Evolutionary conservation across 2,329 filamentous ascomycete species (phyloP), one percentile per base, ranked within the genome.

Genomic region (Aspergillus transmontanensis): DNA sequence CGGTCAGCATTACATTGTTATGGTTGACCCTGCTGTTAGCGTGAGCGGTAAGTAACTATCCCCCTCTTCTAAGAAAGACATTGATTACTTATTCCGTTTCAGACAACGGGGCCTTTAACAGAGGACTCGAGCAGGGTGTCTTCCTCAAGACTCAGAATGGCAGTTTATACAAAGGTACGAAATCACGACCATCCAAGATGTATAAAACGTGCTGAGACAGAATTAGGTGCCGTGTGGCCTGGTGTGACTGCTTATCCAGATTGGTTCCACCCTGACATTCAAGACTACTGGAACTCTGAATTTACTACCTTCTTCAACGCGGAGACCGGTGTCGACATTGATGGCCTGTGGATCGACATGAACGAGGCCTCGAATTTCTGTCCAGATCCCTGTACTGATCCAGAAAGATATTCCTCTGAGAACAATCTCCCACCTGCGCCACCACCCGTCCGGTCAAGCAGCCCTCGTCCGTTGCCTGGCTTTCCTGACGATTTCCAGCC

Each of bases 341-440:
- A 94, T 65, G 91, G 86, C 1, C 80, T 94, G 1, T 94, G 90
- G 89, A 91, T 92, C 67, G 90, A 92, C 69, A 87, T 90, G 85
- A 88, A 87, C 63, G 85, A 88, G 70, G 82, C 80, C 3, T 76
- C 82, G 6, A 84, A 82, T 67, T 81, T 85, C 46, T 87, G 85
- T 72, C 77, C 79, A 50, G 87, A 83, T 66, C 85, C 85, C n/a
- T 88, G 86, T 71, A 75, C 80, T 26, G 73, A 87, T 67, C 82
- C 85, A 0, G 78, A 76, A 3, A 71, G 83, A 32, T 91, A 89
- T 77, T 72, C 79, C 1, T 57, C 67, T 69, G 76, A 73, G 11
- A 79, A 79, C 32, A 63, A 76, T 39, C 68, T 82, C 65, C 77
- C 91, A 23, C 90, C 90, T 0, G 75, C 79, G 1, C 85, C 89